Evolutionary conservation across 441 rosid species (phyloP).

Genomic region (Biscutella auriculata): DNA sequence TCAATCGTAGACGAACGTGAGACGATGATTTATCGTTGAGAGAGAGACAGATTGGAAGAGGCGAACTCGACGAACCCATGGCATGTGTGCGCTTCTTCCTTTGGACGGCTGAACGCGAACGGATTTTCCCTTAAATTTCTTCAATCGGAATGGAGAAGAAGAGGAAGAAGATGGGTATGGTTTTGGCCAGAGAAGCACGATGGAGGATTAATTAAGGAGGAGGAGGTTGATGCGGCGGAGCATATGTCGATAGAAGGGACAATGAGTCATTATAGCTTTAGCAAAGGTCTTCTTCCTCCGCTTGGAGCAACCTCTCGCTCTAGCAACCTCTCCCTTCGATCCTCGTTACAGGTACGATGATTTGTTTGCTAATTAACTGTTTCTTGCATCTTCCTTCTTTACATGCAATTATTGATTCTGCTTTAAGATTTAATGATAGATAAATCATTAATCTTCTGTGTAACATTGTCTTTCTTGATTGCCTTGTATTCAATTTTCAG

Average conservation of each 20-base stretch:
- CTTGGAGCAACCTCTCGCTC: constrained; percentile 46
- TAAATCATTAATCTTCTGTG: too few relatives aligned
- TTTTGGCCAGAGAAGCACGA: constrained; percentile 16
- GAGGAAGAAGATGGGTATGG: constrained; percentile 17
- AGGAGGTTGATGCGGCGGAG: constrained; percentile 1
- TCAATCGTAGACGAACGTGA: too few relatives aligned
- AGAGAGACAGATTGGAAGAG: too few relatives aligned
- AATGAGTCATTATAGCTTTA: constrained; percentile 36
- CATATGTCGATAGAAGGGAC: constrained; percentile 13
- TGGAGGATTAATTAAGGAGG: background rate
- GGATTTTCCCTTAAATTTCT: too few relatives aligned
- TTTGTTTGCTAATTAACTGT: background rate
- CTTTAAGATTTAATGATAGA: background rate
- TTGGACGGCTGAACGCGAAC: too few relatives aligned
- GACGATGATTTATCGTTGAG: too few relatives aligned
- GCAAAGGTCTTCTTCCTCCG: constrained; percentile 56
- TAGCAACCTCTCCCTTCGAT: constrained; percentile 69
- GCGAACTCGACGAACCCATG: too few relatives aligned
- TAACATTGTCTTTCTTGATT: too few relatives aligned
- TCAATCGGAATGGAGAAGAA: too few relatives aligned
- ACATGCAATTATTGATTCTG: too few relatives aligned
- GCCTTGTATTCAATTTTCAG: too few relatives aligned
- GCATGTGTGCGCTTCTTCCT: too few relatives aligned
- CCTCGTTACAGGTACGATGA: constrained; percentile 44
- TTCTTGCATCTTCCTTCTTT: background rate